Evolutionary conservation across 768 basidiomycete genomes (phyloP).

Genomic region (Suillus placidus): DNA sequence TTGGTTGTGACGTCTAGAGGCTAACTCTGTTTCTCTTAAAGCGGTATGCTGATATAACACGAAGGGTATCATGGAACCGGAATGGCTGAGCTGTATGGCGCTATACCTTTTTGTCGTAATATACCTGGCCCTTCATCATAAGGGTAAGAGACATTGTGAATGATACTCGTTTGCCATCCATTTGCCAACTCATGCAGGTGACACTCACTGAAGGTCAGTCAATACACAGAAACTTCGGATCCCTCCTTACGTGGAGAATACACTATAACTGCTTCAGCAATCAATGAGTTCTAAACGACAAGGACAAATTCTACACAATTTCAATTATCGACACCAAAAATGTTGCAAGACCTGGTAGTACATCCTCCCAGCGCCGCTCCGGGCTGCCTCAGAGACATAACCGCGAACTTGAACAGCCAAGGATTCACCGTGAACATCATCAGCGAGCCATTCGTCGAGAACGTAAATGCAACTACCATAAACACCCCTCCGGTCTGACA

Average conservation of each 20-base stretch:
- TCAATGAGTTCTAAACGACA: neutral
- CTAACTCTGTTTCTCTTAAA: slow-evolving; percentile 34
- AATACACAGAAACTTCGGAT: neutral
- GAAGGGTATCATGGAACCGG: slow-evolving; percentile 19
- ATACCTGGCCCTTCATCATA: neutral
- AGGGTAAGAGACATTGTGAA: neutral
- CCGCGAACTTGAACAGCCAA: no score
- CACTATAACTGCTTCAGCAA: neutral
- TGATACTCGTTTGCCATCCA: neutral
- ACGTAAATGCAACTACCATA: no score
- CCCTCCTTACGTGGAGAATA: neutral
- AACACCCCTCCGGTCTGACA: no score
- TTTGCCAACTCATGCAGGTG: neutral
- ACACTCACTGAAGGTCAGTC: neutral
- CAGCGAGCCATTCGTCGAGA: no score
- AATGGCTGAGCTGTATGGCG: neutral
- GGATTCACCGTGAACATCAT: no score
- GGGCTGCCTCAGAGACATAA: no score
- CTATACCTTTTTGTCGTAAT: neutral
- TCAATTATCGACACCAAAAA: neutral
- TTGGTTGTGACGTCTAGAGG: neutral
- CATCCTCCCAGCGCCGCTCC: neutral
- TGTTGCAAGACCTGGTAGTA: no score
- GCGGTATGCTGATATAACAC: slow-evolving; percentile 50
- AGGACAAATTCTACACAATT: no score